These are phyloP conservation scores for Sporothrix dimorphospora DNA, from an alignment of 2,329 filamentous ascomycete species.

Conservation along the genomic window DNA sequence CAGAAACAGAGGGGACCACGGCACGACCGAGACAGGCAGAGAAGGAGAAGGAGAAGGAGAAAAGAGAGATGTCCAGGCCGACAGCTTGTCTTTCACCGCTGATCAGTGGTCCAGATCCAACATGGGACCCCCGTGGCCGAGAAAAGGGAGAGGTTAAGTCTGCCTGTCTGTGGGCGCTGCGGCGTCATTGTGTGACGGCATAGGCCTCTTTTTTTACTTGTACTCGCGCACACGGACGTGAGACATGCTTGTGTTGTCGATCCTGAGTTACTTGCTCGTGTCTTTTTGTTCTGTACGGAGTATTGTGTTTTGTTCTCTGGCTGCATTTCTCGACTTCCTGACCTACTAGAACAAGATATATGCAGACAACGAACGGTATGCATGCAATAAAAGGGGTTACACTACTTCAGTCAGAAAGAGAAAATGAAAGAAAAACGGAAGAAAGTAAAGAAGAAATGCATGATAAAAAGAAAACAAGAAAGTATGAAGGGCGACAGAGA, in stretches of 20 bases:
- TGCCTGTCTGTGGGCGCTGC: too few species aligned
- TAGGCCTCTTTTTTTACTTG: not conserved
- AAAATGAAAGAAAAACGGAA: not conserved
- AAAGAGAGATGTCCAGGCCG: not conserved
- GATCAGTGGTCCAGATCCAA: conserved; percentile 8
- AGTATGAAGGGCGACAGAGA: not conserved
- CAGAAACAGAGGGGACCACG: not conserved
- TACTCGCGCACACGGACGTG: conserved; percentile 9
- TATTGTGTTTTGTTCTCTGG: not conserved
- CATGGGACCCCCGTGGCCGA: conserved; percentile 8
- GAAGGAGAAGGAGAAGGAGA: not conserved
- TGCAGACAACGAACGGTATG: not conserved
- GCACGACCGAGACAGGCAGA: conserved; percentile 4
- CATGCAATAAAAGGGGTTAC: conserved; percentile 12
- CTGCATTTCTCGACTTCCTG: too few species aligned
- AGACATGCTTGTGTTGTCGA: conserved; percentile 12
- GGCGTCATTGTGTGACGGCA: not conserved
- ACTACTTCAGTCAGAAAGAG: not conserved
- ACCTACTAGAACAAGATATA: not conserved
- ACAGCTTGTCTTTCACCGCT: not conserved
- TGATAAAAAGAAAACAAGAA: not conserved
- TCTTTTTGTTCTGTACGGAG: not conserved
- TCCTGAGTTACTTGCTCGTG: conserved; percentile 3
- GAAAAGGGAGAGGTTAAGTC: not conserved
- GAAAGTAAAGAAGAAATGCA: not conserved